Percentiles rank a stretch among this genome's conserved stretches.
Evolutionary conservation across 75 land plant species (phyloP).

Genomic region (Larix kaempferi): DNA sequence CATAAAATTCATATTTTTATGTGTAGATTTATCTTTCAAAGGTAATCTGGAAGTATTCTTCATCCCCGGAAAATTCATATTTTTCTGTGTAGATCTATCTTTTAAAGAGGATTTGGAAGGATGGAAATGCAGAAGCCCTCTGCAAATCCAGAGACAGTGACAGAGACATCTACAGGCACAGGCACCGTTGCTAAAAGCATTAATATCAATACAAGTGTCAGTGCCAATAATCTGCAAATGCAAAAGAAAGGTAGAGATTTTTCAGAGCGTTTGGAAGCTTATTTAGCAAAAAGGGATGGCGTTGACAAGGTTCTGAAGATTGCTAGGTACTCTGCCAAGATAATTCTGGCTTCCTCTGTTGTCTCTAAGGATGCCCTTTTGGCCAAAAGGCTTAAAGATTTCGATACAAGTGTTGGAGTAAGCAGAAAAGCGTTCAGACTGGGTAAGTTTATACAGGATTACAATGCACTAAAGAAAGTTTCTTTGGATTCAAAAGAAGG

Average conservation of each 20-base stretch:
- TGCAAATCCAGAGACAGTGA: no score
- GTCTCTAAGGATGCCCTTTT: constrained; percentile 25
- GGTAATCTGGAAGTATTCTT: no score
- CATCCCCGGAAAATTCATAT: no score
- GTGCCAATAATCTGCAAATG: no score
- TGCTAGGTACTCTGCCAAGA: constrained; percentile 80
- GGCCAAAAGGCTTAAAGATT: constrained; percentile 53
- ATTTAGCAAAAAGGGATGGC: constrained; percentile 85
- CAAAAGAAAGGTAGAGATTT: constrained; percentile 41
- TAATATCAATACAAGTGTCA: no score
- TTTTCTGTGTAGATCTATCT: no score
- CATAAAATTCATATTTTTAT: no score
- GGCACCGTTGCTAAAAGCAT: no score
- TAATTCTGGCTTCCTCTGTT: constrained; percentile 65
- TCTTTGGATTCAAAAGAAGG: constrained; percentile 23
- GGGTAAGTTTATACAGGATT: constrained; percentile 94
- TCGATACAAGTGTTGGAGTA: constrained; percentile 89
- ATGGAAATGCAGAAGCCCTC: no score
- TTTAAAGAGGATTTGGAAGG: no score
- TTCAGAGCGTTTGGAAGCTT: constrained; percentile 72
- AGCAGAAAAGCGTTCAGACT: constrained; percentile 97
- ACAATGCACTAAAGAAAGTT: constrained; percentile 59
- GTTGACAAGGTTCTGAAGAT: constrained; percentile 97
- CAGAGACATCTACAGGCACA: no score
- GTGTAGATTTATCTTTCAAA: no score